Conservation (phyloP, 192 early-diverging fungal genomes). For the Kappamyces sp. region DNA sequence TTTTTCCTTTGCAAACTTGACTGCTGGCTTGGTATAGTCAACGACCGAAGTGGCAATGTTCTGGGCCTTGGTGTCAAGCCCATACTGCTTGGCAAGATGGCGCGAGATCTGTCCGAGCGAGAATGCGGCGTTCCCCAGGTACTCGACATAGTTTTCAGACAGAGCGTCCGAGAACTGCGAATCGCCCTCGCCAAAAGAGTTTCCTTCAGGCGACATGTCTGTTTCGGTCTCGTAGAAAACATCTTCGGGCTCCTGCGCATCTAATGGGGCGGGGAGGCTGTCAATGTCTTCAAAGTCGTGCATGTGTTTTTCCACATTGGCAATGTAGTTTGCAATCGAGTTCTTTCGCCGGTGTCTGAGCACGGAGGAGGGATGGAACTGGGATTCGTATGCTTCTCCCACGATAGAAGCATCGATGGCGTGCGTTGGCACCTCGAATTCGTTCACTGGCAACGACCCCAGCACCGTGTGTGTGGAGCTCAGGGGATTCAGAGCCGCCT, state of each 20-base stretch:
- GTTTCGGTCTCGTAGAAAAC: too few species aligned
- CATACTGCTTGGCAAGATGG: conserved; percentile 27
- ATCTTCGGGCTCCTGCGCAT: background rate
- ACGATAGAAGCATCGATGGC: conserved; percentile 4
- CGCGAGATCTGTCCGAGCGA: conserved; percentile 24
- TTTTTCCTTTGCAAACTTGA: conserved; percentile 49
- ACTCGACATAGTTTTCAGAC: conserved; percentile 30
- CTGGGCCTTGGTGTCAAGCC: conserved; percentile 32
- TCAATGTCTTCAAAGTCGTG: background rate
- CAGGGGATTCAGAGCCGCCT: too few species aligned
- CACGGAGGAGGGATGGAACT: background rate
- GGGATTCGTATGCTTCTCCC: conserved; percentile 9
- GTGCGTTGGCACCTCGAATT: too few species aligned
- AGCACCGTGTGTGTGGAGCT: too few species aligned
- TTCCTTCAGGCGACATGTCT: conserved; percentile 39
- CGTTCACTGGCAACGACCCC: too few species aligned
- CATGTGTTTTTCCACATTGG: conserved; percentile 15
- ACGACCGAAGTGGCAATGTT: conserved; percentile 23
- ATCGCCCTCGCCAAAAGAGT: too few species aligned
- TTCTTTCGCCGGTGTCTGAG: background rate
- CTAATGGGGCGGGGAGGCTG: background rate
- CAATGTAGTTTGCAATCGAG: conserved; percentile 15
- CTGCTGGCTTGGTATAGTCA: conserved; percentile 24
- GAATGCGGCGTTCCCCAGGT: conserved; percentile 31
- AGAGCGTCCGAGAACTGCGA: too few species aligned